Base-by-base conservation (phyloP, 2,329 filamentous ascomycete genomes). In the Tolypocladium ovalisporum region DNA sequence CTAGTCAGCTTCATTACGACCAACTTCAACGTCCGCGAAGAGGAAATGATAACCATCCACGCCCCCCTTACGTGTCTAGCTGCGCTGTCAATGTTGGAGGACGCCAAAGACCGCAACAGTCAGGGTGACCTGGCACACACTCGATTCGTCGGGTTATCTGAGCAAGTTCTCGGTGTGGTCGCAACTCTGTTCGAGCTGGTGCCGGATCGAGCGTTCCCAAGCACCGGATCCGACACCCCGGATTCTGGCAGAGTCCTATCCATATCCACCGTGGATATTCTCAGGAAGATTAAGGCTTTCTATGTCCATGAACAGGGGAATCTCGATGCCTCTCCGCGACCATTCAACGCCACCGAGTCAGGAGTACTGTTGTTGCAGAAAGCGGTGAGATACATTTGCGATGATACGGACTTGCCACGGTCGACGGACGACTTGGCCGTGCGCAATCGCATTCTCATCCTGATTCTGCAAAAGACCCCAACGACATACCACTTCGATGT, bases 21-120 rank as follows among this genome's bases (percentile, higher is more conserved):
- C 6, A 87, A 93, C 63, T 99, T 99, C 78, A 97, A 97, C 70
- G 82, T 97, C 54, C 84, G 87, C 56, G 94, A 99, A 72, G 94
- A 97, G 70, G 95, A 99, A 67, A 97, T 99, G 93, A 73, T 96
- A 19, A 83, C 88, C 2, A 76, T 89, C 27, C 93, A 97, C 72
- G 88, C 92, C 35, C 93, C 93, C 37, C 73, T 95, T 34, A 80
- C 88, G 56, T 71, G 71, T 42, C 57, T 75, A 35, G 69, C 70
- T 4, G 80, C 85, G 2, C 71, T 95, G n/a, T 83, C 85, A 4
- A 86, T 82, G 82, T 72, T 86, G 47, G 75, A 85, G 65, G 76
- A 87, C 57, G 71, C 75, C 3, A 76, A 73, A 58, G 73, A 73
- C 17, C 67, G 69, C 37, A 62, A 59, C 70, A 69, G 58, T 63